These are phyloP conservation scores for Haplographium delicatum DNA, from an alignment of 495 filamentous ascomycete species.

Conservation along the genomic window DNA sequence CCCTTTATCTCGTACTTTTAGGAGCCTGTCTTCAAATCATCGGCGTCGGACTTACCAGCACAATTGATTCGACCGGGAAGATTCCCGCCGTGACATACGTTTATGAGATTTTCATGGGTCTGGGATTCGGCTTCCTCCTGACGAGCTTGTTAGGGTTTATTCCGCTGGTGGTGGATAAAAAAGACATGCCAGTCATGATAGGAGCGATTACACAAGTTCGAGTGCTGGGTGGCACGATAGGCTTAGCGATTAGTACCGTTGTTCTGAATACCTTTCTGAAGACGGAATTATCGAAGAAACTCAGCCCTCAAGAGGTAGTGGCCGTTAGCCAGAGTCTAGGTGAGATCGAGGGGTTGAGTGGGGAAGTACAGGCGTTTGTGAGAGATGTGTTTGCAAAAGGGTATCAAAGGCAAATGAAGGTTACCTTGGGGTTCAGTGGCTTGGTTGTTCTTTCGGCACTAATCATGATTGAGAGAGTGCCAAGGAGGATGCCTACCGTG, in stretches of 20 bases:
- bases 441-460: background rate
- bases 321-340: background rate
- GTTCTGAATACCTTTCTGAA: slow-evolving; percentile 6
- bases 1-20: slow-evolving; percentile 40
- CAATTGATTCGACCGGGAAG: slow-evolving; percentile 20
- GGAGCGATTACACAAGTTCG: slow-evolving; percentile 44
- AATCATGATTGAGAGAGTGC: background rate
- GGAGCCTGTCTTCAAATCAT: slow-evolving; percentile 46
- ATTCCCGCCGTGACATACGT: slow-evolving; percentile 25
- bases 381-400: slow-evolving; percentile 7
- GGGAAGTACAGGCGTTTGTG: background rate
- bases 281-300: background rate
- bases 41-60: slow-evolving; percentile 44
- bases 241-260: slow-evolving; percentile 37
- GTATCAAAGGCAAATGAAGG: slow-evolving; percentile 12
- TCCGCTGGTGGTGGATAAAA: slow-evolving; percentile 4
- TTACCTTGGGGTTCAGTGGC: slow-evolving; percentile 1
- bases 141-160: slow-evolving; percentile 16
- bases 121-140: slow-evolving; percentile 26
- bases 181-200: slow-evolving; percentile 30
- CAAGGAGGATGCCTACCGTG: background rate
- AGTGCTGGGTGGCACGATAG: slow-evolving; percentile 44
- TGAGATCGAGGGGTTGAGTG: background rate
- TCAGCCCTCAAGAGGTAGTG: background rate
- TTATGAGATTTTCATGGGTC: slow-evolving; percentile 25